phyloP scores from a whole-genome alignment of 495 filamentous ascomycete species.

The Aspergillus conjunctus region DNA sequence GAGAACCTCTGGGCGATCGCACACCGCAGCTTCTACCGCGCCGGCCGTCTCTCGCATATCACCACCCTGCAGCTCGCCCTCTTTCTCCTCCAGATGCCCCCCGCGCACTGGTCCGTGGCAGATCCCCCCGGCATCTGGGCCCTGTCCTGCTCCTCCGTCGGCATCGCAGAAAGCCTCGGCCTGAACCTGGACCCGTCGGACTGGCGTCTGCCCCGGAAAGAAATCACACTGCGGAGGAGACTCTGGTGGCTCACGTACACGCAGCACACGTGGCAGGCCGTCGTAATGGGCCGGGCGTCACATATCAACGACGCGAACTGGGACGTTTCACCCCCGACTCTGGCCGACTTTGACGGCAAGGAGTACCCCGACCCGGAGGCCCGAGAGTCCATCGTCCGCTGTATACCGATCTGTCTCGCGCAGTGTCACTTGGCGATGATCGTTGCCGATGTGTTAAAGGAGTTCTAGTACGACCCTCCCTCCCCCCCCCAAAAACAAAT shows the following conservation, averaged over 20 bases:
- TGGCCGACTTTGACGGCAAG: neutral
- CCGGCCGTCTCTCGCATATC: neutral
- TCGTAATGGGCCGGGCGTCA: neutral
- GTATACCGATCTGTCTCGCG: constrained; percentile 1
- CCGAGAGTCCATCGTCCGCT: neutral
- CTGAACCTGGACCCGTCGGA: neutral
- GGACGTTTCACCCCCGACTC: neutral
- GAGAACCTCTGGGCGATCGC: constrained; percentile 5
- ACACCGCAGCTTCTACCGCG: constrained; percentile 6
- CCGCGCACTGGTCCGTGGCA: neutral
- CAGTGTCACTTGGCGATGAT: neutral
- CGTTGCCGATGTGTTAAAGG: neutral
- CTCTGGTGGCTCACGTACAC: constrained; percentile 2
- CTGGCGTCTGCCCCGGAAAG: neutral
- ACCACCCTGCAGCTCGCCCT: neutral
- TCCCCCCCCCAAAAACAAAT: neutral
- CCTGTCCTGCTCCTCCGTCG: neutral
- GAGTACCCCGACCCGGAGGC: neutral
- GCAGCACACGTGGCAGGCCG: constrained; percentile 1
- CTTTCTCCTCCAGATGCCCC: neutral
- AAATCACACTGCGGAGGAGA: neutral
- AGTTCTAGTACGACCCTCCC: constrained; percentile 3
- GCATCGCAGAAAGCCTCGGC: neutral
- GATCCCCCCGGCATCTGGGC: neutral
- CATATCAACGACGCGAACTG: constrained; percentile 2